Conservation (phyloP, 768 basidiomycete genomes). For the Kwoniella heveanensis region DNA sequence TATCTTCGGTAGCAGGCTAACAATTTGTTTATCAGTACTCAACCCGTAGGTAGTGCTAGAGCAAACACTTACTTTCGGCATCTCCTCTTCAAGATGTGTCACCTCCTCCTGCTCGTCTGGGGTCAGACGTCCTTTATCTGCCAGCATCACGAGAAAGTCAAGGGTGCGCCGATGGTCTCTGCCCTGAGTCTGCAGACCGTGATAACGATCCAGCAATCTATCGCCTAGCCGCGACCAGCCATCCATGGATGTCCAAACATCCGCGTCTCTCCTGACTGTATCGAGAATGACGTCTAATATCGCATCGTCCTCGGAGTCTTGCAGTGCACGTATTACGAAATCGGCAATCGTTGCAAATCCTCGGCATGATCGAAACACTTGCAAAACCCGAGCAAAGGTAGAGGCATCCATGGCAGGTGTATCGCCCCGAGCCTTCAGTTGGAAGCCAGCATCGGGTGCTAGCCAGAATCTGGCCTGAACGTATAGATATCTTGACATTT, state of each 20-base stretch:
- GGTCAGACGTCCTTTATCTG: conserved; percentile 25
- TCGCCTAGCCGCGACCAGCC: conserved; percentile 39
- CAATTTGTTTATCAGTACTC: not conserved
- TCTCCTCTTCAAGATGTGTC: conserved; percentile 16
- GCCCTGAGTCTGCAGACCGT: conserved; percentile 20
- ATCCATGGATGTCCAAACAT: conserved; percentile 49
- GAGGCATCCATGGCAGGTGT: conserved; percentile 38
- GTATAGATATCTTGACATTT: conserved; percentile 36
- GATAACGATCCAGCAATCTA: conserved; percentile 36
- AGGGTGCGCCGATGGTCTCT: conserved; percentile 23
- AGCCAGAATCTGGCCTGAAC: conserved; percentile 47
- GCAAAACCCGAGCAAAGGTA: conserved; percentile 40
- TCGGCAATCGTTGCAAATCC: conserved; percentile 44
- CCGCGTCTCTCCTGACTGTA: conserved; percentile 38
- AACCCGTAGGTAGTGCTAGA: not conserved
- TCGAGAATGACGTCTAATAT: conserved; percentile 41
- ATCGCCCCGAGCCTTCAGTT: conserved; percentile 17
- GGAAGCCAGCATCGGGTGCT: conserved; percentile 30
- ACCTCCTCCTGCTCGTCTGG: conserved; percentile 37
- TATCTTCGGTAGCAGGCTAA: not conserved
- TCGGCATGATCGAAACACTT: conserved; percentile 33
- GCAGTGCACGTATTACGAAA: conserved; percentile 33
- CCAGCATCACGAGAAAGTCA: conserved; percentile 30
- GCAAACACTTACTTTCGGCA: conserved; percentile 14
- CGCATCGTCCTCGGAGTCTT: conserved; percentile 34